Evolutionary conservation across 306 rosid genomes (phyloP), one percentile per base, ranked within the genome.

Genomic region (Cercis canadensis): DNA sequence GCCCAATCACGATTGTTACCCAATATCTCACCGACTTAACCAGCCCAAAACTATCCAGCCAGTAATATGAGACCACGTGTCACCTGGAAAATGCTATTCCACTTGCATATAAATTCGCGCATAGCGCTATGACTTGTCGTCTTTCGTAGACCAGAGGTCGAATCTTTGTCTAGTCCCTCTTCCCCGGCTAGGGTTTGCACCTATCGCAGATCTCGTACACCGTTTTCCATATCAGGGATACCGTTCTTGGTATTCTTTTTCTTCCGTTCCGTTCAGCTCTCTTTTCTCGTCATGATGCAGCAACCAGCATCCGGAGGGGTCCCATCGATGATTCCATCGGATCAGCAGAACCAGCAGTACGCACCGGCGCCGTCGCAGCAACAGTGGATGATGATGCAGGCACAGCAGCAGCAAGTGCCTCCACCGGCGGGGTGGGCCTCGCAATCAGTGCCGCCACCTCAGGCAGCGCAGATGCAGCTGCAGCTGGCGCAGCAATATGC

Each of bases 311-410:
- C 79, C 5, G 78, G 83, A 21, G 31, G 58, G 70, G 67, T 58
- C 0, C 78, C 68, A 15, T 72, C 51, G 67, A 70, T 68, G 80
- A 69, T 56, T 50, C 78, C 64, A 34, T 67, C 65, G 60, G 77
- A 52, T 67, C 83, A 64, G 62, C 82, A 78, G 52, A 59, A 71
- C 68, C 67, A 67, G 17, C 80, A 81, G 43, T 62, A 14, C 31
- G 56, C 18, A 21, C 81, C 45, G 69, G 75, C 34, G 33, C 51
- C 41, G 11, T 60, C 58, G 11, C 82, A 62, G 63, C 84, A 76
- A 40, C 85, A 62, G 68, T 84, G 88, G 88, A 80, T 84, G 88
- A 76, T 84, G 82, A 62, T 44, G 68, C 77, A 67, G 9, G 75
- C 46, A 53, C 81, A 43, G 65, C 78, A 46, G 15, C 81, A 64